Evolutionary conservation across 73 alveolate genomes (phyloP), one percentile per base, ranked within the genome.

Genomic region (Blepharisma japonicum): DNA sequence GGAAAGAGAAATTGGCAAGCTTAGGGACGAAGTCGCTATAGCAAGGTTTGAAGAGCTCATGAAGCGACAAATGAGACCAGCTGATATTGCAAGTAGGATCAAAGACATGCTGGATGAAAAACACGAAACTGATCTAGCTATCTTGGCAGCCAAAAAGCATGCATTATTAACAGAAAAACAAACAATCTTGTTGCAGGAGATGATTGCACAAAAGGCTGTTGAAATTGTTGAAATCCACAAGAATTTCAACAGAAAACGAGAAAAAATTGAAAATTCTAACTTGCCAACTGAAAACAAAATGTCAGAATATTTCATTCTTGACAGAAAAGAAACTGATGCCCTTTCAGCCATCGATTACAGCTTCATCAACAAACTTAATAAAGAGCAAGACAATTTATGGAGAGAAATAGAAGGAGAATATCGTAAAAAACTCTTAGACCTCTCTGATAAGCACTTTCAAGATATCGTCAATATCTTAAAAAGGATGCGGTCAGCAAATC

Each of bases 41-140:
- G 72, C 7, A 14, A 8, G 42, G 6, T 7, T 56, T 20, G 20
- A 9, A 56, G 42, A 56, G 47, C 25, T 56, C 46, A 56, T 56
- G 72, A 56, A 21, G 9, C 7, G 72, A 6, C 45, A 21, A 7
- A 56, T 56, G 72, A 20, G 42, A 6, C 72, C 72, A 56, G 72
- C 7, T 7, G 72, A 56, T 6, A 9, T 56, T 9, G 18, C 72
- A 8, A 7, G 45, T 8, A 56, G 18, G 18, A 56, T 56, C 20
- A 56, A 56, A 56, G 72, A 56, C 7, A 56, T 56, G 72, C 7
- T 56, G 7, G 72, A 56, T 20, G 72, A 56, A 20, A 56, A 56
- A 20, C 72, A 56, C 45, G 72, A 56, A 56, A 8, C 18, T 20
- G 72, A 56, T 7, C 72, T 56, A 14, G 45, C 7, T 38, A 8